Conservation (phyloP, 495 filamentous ascomycete genomes). For the Penicillium taxi region DNA sequence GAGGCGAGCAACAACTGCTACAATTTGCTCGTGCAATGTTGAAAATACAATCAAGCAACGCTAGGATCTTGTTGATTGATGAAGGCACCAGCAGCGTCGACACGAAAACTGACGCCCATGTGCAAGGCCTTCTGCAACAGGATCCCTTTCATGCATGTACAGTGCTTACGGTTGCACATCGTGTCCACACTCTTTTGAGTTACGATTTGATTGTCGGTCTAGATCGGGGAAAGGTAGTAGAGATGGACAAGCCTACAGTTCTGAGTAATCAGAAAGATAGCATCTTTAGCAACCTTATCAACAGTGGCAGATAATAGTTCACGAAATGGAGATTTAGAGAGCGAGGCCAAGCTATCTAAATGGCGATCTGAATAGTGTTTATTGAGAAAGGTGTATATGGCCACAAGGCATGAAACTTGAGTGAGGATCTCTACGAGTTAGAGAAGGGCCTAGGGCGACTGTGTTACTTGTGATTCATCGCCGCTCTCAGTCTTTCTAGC, state of each 20-base stretch:
- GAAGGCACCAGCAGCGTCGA: slow-evolving; percentile 2
- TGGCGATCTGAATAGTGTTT: too few species aligned
- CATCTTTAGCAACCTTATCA: slow-evolving; percentile 1
- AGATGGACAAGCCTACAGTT: neutral
- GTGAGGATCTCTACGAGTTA: too few species aligned
- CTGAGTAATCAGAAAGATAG: neutral
- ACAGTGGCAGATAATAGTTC: too few species aligned
- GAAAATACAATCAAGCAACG: neutral
- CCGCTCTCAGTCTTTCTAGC: too few species aligned
- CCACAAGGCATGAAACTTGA: too few species aligned
- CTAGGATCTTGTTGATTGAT: neutral
- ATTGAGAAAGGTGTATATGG: too few species aligned
- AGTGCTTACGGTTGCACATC: neutral
- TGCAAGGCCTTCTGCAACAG: neutral
- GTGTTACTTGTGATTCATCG: too few species aligned
- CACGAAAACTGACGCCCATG: neutral
- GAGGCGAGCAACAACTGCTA: slow-evolving; percentile 1
- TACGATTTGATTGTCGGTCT: neutral
- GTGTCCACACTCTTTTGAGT: slow-evolving; percentile 1
- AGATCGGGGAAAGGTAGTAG: slow-evolving; percentile 1
- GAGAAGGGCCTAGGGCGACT: too few species aligned
- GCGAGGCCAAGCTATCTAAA: too few species aligned
- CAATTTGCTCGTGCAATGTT: slow-evolving; percentile 1
- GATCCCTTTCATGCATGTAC: slow-evolving; percentile 1
- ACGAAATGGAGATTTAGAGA: too few species aligned